Evolutionary conservation across 2,329 filamentous ascomycete species (phyloP), one percentile per base, ranked within the genome.

Genomic region (Fusarium mangiferae): DNA sequence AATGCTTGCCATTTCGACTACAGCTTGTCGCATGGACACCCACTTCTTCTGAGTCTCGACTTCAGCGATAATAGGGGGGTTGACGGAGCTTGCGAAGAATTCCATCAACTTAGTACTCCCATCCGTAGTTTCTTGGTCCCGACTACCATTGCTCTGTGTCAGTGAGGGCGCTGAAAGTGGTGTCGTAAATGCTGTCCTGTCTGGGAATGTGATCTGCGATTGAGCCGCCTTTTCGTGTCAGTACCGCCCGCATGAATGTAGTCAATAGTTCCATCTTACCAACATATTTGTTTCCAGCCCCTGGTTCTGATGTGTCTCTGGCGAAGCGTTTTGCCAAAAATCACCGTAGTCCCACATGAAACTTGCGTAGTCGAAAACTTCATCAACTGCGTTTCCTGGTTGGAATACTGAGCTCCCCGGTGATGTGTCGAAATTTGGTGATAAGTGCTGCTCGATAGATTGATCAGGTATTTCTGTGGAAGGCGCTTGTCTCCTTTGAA

Each of bases 41-140:
- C 87, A 89, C 58, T 85, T 86, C 71, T 85, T 86, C 61, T 86
- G 84, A 12, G 85, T 86, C 72, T 89, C 88, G 0, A 89, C 85
- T 54, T 88, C 85, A 24, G 85, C 84, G 8, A 89, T 82, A 35
- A 89, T 88, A 2, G 86, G 87, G 11, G 87, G 86, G n/a, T 85
- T 85, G 22, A 86, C 83, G 6, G 86, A 84, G 45, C 82, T 82
- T 24, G 84, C 78, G 64, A 88, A 88, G 61, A 86, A 87, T 48
- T 87, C 84, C 68, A 88, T 81, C 5, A 88, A 77, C 18, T 80
- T 78, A 4, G 80, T 74, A 36, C 66, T 72, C 13, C 42, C 68
- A 24, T 67, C 52, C 13, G 63, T 68, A 5, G 48, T 12, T 3
- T 58, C 44, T 9, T 56, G 74, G 1, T 66, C 72, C n/a, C 66